Evolutionary conservation across 2,329 filamentous ascomycete species (phyloP).

Genomic region (Fusarium sublunatum): DNA sequence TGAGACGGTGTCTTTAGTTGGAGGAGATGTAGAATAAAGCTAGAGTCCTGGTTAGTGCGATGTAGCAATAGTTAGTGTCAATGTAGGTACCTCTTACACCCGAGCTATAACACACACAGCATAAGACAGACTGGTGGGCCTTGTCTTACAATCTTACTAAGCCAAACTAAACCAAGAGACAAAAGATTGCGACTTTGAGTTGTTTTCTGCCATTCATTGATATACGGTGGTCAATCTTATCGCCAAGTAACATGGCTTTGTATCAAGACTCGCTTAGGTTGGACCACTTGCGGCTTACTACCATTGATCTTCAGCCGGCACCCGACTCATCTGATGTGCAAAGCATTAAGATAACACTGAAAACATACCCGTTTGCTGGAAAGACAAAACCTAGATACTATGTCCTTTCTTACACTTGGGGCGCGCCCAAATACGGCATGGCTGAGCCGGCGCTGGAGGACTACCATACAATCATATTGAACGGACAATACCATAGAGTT

Average conservation of each 20-base stretch:
- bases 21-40: too few relatives aligned
- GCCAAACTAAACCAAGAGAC: too few relatives aligned
- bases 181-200: too few relatives aligned
- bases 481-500: background rate
- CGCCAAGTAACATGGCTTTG: too few relatives aligned
- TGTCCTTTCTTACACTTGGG: slow-evolving; percentile 3
- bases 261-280: background rate
- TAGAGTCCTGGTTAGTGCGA: too few relatives aligned
- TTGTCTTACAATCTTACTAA: too few relatives aligned
- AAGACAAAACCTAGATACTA: background rate
- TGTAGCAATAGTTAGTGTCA: too few relatives aligned
- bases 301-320: background rate
- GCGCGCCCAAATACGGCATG: background rate
- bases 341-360: background rate
- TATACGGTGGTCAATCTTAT: too few relatives aligned
- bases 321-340: background rate
- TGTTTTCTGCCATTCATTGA: too few relatives aligned
- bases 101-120: too few relatives aligned
- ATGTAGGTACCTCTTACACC: too few relatives aligned
- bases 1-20: background rate
- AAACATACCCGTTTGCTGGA: background rate
- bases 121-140: too few relatives aligned
- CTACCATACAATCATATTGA: background rate
- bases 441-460: background rate
- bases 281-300: background rate